phyloP scores from a whole-genome alignment of 306 rosid genomes.

The Calophaca sinica region DNA sequence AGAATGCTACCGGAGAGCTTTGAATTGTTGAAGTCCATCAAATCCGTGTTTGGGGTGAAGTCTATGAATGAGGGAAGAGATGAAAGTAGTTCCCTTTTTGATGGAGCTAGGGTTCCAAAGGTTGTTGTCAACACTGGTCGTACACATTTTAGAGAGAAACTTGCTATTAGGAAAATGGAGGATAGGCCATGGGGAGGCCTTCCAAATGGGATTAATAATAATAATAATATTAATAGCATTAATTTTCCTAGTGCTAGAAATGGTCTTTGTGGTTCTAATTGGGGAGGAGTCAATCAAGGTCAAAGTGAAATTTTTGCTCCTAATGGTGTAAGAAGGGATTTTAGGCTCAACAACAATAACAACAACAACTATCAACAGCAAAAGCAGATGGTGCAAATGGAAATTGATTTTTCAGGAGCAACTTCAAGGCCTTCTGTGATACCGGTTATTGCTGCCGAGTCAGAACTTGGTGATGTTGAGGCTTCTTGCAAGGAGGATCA shows the following conservation, averaged over 20 bases:
- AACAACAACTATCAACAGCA: constrained; percentile 60
- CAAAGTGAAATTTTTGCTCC: constrained; percentile 53
- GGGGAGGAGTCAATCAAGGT: constrained; percentile 57
- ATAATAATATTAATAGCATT: constrained; percentile 54
- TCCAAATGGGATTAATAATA: constrained; percentile 52
- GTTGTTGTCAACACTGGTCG: constrained; percentile 59
- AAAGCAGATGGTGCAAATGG: constrained; percentile 70
- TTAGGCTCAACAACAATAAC: constrained; percentile 52
- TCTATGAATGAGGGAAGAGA: constrained; percentile 51
- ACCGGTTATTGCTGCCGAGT: constrained; percentile 52
- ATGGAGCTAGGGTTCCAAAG: constrained; percentile 60
- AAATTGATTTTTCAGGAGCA: constrained; percentile 81
- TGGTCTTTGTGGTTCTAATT: constrained; percentile 58
- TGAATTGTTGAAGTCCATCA: constrained; percentile 63
- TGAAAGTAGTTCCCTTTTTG: constrained; percentile 24
- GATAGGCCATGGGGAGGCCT: constrained; percentile 68
- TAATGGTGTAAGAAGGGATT: constrained; percentile 68
- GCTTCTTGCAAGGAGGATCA: constrained; percentile 79
- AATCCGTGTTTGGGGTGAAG: constrained; percentile 55
- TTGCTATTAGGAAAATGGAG: constrained; percentile 87
- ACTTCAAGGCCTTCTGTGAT: constrained; percentile 66
- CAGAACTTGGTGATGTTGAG: constrained; percentile 76
- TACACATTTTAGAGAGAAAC: constrained; percentile 80
- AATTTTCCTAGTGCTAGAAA: constrained; percentile 62
- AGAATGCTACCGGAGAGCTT: constrained; percentile 64